phyloP scores from a whole-genome alignment of 2,329 filamentous ascomycete species.

The Neophaeococcomyces aloes region DNA sequence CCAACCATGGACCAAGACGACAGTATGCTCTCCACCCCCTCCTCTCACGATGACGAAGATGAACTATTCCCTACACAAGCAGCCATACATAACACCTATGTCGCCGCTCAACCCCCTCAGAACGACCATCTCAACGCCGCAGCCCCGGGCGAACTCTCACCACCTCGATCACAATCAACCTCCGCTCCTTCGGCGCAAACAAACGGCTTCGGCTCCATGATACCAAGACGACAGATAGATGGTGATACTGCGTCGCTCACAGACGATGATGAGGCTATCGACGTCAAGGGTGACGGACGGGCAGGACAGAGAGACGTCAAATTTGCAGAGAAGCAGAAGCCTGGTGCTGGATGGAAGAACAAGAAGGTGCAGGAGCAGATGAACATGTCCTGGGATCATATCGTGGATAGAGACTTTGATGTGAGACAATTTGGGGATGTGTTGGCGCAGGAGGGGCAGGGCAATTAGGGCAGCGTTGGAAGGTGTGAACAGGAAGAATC shows the following conservation, averaged over 20 bases:
- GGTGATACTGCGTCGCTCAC: background rate
- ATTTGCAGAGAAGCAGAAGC: conserved; percentile 28
- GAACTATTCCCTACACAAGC: conserved; percentile 6
- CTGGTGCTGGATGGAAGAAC: conserved; percentile 44
- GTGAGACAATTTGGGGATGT: conserved; percentile 24
- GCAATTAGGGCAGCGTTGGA: background rate
- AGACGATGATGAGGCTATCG: conserved; percentile 7
- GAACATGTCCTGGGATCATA: conserved; percentile 37
- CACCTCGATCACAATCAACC: conserved; percentile 16
- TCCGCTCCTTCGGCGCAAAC: background rate
- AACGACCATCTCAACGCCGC: conserved; percentile 23
- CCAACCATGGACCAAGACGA: conserved; percentile 19
- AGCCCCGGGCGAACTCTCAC: conserved; percentile 22
- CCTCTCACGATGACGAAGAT: conserved; percentile 11
- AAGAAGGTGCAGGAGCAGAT: conserved; percentile 49
- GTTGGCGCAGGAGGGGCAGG: background rate
- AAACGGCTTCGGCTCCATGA: conserved; percentile 7
- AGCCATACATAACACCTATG: background rate
- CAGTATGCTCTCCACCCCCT: conserved; percentile 20
- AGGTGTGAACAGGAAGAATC: background rate
- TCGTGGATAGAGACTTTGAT: conserved; percentile 45
- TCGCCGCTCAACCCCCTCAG: conserved; percentile 15
- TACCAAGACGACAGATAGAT: background rate
- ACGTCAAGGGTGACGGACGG: conserved; percentile 1
- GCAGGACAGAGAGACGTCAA: background rate